phyloP scores from a whole-genome alignment of 768 basidiomycete genomes.

The Cystofilobasidium capitatum region DNA sequence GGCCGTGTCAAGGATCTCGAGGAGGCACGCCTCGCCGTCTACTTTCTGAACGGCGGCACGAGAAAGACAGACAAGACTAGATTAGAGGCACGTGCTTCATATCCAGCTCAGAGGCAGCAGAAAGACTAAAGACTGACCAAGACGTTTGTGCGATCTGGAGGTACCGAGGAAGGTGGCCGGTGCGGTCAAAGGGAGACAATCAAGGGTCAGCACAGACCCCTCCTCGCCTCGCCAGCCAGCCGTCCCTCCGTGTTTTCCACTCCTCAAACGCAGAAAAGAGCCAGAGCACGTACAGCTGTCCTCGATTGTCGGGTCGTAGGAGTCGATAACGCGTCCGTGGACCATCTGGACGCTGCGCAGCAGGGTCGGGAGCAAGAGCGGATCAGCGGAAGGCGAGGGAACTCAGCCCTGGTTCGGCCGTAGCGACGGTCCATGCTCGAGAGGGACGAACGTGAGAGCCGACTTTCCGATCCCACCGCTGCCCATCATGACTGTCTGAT shows the following conservation, averaged over 20 bases:
- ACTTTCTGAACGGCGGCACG: neutral
- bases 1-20: constrained; percentile 24
- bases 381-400: neutral
- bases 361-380: neutral
- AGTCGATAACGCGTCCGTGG: constrained; percentile 3
- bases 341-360: neutral
- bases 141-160: constrained; percentile 5
- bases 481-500: constrained; percentile 12
- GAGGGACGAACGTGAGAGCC: constrained; percentile 9
- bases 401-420: neutral
- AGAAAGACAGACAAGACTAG: neutral
- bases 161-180: neutral
- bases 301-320: constrained; percentile 21
- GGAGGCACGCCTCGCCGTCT: constrained; percentile 11
- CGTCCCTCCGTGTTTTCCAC: neutral
- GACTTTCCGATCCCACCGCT: constrained; percentile 16
- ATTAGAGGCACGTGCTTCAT: neutral
- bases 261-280: neutral
- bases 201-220: neutral
- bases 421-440: too few relatives aligned
- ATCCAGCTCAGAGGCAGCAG: neutral
- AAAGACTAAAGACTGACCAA: neutral
- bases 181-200: neutral
- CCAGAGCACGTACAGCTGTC: neutral
- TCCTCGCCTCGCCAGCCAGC: too few relatives aligned